Conservation (phyloP, 1,284 basidiomycete genomes). For the Fomitopsis betulina region DNA sequence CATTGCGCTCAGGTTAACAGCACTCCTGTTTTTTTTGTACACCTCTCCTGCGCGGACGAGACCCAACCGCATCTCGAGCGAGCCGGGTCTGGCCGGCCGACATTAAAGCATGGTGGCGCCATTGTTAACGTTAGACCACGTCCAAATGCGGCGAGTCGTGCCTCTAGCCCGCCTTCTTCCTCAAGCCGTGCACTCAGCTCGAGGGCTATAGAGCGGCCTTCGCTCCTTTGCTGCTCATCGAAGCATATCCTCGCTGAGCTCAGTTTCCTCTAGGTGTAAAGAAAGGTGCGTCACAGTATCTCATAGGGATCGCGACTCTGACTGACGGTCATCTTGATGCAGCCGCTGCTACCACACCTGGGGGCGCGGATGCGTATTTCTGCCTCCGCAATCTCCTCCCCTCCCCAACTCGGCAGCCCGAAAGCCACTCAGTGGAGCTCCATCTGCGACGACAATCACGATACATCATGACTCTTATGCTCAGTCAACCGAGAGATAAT, state of each 20-base stretch:
- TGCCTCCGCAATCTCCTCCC: background rate
- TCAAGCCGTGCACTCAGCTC: background rate
- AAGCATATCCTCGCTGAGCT: background rate
- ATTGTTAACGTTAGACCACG: background rate
- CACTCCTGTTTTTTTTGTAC: background rate
- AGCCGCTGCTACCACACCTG: background rate
- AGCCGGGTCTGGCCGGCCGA: background rate
- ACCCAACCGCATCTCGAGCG: background rate
- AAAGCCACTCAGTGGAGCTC: background rate
- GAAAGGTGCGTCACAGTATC: background rate
- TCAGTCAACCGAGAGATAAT: background rate
- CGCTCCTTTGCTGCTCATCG: background rate
- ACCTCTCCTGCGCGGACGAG: background rate
- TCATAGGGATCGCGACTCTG: background rate
- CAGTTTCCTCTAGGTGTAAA: too few relatives aligned
- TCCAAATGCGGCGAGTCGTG: background rate
- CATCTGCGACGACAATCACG: background rate
- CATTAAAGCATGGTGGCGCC: background rate
- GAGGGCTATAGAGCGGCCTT: background rate
- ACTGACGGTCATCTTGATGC: background rate
- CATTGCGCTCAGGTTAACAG: background rate
- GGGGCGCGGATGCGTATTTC: background rate
- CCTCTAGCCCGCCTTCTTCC: background rate
- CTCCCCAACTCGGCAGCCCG: background rate
- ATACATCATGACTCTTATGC: constrained; percentile 1